Base-by-base conservation (phyloP, 1,139 yeast genomes). In the Sugiyamaella japonica region DNA sequence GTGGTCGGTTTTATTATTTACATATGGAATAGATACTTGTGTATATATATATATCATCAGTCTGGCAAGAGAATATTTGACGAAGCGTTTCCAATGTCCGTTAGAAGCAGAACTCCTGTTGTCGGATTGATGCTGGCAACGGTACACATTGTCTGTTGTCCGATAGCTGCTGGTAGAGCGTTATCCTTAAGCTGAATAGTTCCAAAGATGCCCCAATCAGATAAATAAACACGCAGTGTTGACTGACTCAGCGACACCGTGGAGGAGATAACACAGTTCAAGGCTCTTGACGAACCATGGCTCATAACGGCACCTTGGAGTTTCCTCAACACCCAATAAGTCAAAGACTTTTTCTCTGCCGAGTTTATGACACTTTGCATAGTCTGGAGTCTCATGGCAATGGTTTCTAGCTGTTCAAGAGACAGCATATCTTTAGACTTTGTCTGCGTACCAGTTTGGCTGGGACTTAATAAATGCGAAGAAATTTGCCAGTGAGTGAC, bases 401-500 rank as follows among this genome's bases (percentile, higher is more conserved):
- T 50, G 38, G 66, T 65, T 25, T 59, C 59, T 20, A 70, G 51
- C 25, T 67, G 60, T 25, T 32, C 38, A 9, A 42, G 40, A n/a
- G 56, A 37, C 5, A 59, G 28, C 43, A 58, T 46, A 29, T 38
- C 23, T 3, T 6, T 20, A 20, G 25, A 20, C 6, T 3, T 20
- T 20, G 6, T 20, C 6, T 20, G 25, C 3, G 5, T 6, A 9
- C 39, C 25, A 23, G 31, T 41, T 29, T 17, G 17, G 2, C n/a
- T 20, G 9, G 12, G 20, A 16, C 28, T 20, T 10, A 53, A 48
- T n/a, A 81, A 56, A 57, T 63, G 68, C 1, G 78, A 69, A 55
- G 82, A 85, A 2, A 84, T 54, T 62, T 84, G 89, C 81, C 93
- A 81, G 64, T 90, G 97, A 61, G 85, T 84, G 6, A 90, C 68